Conservation (phyloP, 225 moss, liverwort and hornwort species). For the Bryoerythrophyllum caledonicum region DNA sequence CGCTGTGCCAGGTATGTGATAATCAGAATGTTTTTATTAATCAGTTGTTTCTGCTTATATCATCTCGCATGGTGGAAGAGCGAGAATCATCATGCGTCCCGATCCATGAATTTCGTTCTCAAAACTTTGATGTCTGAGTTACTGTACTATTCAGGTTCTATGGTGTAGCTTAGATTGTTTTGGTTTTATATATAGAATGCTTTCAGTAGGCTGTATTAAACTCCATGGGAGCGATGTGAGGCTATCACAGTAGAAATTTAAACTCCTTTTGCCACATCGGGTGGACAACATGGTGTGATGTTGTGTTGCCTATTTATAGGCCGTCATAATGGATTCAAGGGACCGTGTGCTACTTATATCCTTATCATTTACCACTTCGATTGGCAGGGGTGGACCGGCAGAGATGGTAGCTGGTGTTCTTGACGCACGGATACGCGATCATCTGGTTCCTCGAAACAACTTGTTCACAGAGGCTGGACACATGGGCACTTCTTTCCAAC, state of each 20-base stretch:
- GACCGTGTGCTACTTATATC: constrained; percentile 1
- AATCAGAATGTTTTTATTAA: background rate
- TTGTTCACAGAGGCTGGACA: constrained; percentile 97
- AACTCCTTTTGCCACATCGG: background rate
- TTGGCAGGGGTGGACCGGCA: constrained; percentile 84
- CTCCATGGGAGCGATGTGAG: constrained; percentile 4
- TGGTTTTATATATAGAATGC: constrained; percentile 4
- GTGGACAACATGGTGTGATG: background rate
- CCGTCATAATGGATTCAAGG: background rate
- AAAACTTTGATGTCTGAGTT: constrained; percentile 8
- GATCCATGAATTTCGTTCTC: background rate
- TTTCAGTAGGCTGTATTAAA: constrained; percentile 8
- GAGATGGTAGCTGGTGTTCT: constrained; percentile 93
- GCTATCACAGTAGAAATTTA: background rate
- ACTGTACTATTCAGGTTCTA: constrained; percentile 6
- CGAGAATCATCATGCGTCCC: background rate
- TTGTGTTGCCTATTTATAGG: background rate
- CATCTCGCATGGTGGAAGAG: background rate
- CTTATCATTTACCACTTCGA: constrained; percentile 15
- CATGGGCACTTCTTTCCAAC: constrained; percentile 91
- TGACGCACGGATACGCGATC: constrained; percentile 83
- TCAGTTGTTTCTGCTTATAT: background rate
- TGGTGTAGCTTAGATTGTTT: background rate
- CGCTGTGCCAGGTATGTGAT: constrained; percentile 67
- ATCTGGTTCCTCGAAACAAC: constrained; percentile 93